phyloP scores from a whole-genome alignment of 257 asterid species.

The Penstemon newberryi region DNA sequence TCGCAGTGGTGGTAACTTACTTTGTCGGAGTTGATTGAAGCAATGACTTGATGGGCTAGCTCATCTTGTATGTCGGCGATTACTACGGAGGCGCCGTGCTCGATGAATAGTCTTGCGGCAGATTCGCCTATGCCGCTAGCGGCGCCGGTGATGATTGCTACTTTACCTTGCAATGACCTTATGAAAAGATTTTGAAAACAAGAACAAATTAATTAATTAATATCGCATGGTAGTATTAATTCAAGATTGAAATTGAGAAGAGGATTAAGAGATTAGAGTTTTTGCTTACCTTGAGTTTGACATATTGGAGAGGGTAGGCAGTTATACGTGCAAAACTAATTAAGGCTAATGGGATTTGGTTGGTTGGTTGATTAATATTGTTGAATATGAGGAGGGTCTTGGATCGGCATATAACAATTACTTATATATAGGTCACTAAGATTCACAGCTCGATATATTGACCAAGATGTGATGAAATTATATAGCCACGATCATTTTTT shows the following conservation, averaged over 20 bases:
- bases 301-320: slow-evolving; percentile 14
- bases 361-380: neutral
- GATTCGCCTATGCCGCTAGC: slow-evolving; percentile 82
- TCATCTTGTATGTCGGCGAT: slow-evolving; percentile 63
- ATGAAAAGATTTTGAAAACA: neutral
- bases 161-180: slow-evolving; percentile 61
- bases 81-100: slow-evolving; percentile 61
- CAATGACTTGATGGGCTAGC: slow-evolving; percentile 31
- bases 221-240: neutral
- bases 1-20: slow-evolving; percentile 56
- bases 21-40: slow-evolving; percentile 40
- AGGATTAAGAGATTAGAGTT: neutral
- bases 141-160: slow-evolving; percentile 71
- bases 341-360: neutral
- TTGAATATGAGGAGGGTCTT: slow-evolving; percentile 24
- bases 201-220: no score
- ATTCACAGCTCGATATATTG: slow-evolving; percentile 35
- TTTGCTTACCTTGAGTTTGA: slow-evolving; percentile 37
- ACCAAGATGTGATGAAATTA: neutral
- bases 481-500: neutral
- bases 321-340: neutral
- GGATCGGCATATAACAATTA: slow-evolving; percentile 28
- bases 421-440: slow-evolving; percentile 16
- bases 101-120: slow-evolving; percentile 43
- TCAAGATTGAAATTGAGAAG: slow-evolving; percentile 13